Conservation (phyloP, 306 rosid genomes). For the Vigna angularis region DNA sequence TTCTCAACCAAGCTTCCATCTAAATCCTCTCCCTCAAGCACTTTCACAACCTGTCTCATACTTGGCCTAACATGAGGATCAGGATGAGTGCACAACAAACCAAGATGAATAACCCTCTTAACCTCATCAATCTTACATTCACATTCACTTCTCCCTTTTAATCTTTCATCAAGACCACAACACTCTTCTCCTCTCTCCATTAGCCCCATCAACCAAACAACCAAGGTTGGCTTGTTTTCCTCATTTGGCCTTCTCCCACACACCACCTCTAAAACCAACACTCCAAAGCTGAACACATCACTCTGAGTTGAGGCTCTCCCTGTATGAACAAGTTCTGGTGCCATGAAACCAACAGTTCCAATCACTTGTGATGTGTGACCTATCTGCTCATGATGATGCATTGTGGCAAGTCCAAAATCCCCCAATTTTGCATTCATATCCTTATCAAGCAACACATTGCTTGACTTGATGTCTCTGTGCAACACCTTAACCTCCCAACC, state of each 20-base stretch:
- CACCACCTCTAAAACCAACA: constrained; percentile 61
- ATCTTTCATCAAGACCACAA: constrained; percentile 53
- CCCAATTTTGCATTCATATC: constrained; percentile 67
- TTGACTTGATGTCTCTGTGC: constrained; percentile 68
- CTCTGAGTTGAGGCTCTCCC: constrained; percentile 58
- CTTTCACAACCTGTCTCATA: constrained; percentile 62
- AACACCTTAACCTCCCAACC: constrained; percentile 71
- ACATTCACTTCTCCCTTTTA: constrained; percentile 34
- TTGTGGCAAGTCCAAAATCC: constrained; percentile 65
- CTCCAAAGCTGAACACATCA: constrained; percentile 64
- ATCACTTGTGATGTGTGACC: constrained; percentile 52
- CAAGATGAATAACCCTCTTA: constrained; percentile 59
- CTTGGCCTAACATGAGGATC: constrained; percentile 62
- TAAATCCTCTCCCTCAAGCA: constrained; percentile 54
- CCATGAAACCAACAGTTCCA: constrained; percentile 70
- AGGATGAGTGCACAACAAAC: constrained; percentile 59
- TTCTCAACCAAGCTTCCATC: constrained; percentile 43
- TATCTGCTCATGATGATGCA: constrained; percentile 48
- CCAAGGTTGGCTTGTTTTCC: constrained; percentile 57
- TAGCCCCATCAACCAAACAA: constrained; percentile 54
- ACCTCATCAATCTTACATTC: constrained; percentile 46
- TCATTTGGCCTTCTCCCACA: constrained; percentile 59
- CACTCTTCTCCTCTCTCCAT: constrained; percentile 51
- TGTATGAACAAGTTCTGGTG: constrained; percentile 55
- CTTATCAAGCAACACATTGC: constrained; percentile 65